Conservation (phyloP, 2,329 filamentous ascomycete genomes). For the Trichoderma guizhouense region DNA sequence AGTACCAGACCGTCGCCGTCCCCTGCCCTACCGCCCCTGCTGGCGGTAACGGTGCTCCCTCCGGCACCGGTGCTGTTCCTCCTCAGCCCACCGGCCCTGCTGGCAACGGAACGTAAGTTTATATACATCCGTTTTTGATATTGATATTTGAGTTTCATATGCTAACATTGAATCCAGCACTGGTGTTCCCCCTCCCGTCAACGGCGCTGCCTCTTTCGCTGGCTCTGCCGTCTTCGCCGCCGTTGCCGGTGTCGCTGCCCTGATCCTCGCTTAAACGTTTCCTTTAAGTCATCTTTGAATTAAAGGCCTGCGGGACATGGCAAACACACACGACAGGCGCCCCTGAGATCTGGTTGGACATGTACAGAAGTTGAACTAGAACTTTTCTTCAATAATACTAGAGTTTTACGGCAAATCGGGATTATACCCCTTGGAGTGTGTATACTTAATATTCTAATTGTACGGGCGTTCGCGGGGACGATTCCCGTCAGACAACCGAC, state of each 20-base stretch:
- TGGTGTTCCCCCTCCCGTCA: slow-evolving; percentile 38
- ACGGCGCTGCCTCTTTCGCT: slow-evolving; percentile 51
- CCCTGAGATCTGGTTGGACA: slow-evolving; percentile 31
- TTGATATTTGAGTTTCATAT: neutral
- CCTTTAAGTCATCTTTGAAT: slow-evolving; percentile 33
- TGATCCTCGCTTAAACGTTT: slow-evolving; percentile 52
- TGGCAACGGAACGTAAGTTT: slow-evolving; percentile 30
- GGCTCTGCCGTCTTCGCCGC: slow-evolving; percentile 55
- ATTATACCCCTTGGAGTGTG: slow-evolving; percentile 25
- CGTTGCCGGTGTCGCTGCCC: slow-evolving; percentile 51
- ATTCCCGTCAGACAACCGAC: slow-evolving; percentile 20
- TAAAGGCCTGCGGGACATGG: slow-evolving; percentile 40
- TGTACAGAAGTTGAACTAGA: slow-evolving; percentile 40
- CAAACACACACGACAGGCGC: slow-evolving; percentile 34
- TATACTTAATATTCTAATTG: slow-evolving; percentile 50
- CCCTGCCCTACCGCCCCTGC: slow-evolving; percentile 38
- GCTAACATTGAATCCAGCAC: neutral
- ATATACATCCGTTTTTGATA: neutral
- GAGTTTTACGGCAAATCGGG: slow-evolving; percentile 25
- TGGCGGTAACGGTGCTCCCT: slow-evolving; percentile 25
- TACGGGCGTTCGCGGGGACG: slow-evolving; percentile 27
- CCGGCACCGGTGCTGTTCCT: slow-evolving; percentile 41
- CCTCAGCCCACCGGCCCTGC: slow-evolving; percentile 41
- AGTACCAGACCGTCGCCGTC: slow-evolving; percentile 48
- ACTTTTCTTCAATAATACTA: slow-evolving; percentile 33